Evolutionary conservation across 352 stramenopile genomes (phyloP), one percentile per base, ranked within the genome.

Genomic region (Pythium dissimile): DNA sequence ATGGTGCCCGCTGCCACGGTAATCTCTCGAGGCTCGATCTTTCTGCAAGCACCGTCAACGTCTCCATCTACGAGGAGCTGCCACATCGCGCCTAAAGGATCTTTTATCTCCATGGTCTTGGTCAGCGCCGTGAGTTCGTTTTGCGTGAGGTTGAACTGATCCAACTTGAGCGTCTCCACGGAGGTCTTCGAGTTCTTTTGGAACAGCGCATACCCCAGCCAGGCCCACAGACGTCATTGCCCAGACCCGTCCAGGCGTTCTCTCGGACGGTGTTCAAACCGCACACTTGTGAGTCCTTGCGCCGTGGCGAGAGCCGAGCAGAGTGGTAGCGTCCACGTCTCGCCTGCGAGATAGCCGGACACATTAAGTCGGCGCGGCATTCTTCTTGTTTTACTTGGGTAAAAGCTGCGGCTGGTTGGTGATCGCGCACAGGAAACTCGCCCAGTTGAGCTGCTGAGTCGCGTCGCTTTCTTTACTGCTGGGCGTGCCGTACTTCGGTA

Each of bases 171-270:
- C 30, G 32, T 18, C 32, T 54, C 32, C 7, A 54, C 46, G 2
- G 46, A 54, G 12, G 15, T 43, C 15, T 43, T 16, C 12, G 46
- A 30, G 21, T 26, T 12, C 9, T 26, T 10, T 12, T 21, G 21
- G 20, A 54, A 43, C 7, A 54, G 31, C 21, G 46, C 31, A 27
- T 54, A 54, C 20, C 18, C 46, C 12, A 43, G 18, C 46, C 46
- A 54, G 11, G 32, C 28, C n/a, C 31, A 43, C n/a, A n/a, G n/a
- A n/a, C n/a, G n/a, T n/a, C n/a, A n/a, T n/a, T n/a, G n/a, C n/a
- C n/a, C n/a, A n/a, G n/a, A n/a, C n/a, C n/a, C n/a, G n/a, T n/a
- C n/a, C n/a, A n/a, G n/a, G n/a, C n/a, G n/a, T n/a, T n/a, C n/a
- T n/a, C n/a, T n/a, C 13, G 8, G 31, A 35, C 31, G 8, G 31